These are phyloP conservation scores for Silene uniflora DNA, from an alignment of 148 eudicot species.

Conservation along the genomic window DNA sequence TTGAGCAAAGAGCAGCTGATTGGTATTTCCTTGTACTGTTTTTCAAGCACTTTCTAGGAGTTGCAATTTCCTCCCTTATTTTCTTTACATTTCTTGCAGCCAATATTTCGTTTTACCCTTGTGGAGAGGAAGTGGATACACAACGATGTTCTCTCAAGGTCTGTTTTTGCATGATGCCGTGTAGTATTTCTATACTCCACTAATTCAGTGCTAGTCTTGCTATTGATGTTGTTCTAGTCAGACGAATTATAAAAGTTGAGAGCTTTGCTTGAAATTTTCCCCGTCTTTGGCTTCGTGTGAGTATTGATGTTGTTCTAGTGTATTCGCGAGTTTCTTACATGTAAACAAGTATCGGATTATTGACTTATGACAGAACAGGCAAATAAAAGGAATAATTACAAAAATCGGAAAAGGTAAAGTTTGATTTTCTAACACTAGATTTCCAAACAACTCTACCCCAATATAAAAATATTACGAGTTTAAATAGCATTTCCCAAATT, in stretches of 20 bases:
- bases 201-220: background rate
- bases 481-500: no score
- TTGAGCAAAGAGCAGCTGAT: constrained; percentile 69
- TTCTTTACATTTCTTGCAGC: constrained; percentile 34
- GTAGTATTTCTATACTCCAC: background rate
- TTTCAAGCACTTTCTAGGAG: constrained; percentile 2
- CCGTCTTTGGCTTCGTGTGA: background rate
- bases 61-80: constrained; percentile 16
- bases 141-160: constrained; percentile 96
- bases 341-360: background rate
- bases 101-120: constrained; percentile 81
- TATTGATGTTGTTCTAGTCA: background rate
- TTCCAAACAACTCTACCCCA: no score
- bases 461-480: no score
- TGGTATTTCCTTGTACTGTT: constrained; percentile 43
- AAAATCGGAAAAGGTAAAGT: no score
- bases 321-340: background rate
- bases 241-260: background rate
- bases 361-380: background rate
- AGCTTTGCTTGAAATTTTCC: background rate
- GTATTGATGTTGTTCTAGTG: background rate
- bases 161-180: constrained; percentile 18
- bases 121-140: constrained; percentile 95
- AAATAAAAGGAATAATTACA: no score
- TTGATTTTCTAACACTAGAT: no score